Percentiles rank a stretch among this genome's conserved stretches.
These are phyloP conservation scores for Ophiostoma ips DNA, from an alignment of 2,329 filamentous ascomycete genomes.

Conservation along the genomic window DNA sequence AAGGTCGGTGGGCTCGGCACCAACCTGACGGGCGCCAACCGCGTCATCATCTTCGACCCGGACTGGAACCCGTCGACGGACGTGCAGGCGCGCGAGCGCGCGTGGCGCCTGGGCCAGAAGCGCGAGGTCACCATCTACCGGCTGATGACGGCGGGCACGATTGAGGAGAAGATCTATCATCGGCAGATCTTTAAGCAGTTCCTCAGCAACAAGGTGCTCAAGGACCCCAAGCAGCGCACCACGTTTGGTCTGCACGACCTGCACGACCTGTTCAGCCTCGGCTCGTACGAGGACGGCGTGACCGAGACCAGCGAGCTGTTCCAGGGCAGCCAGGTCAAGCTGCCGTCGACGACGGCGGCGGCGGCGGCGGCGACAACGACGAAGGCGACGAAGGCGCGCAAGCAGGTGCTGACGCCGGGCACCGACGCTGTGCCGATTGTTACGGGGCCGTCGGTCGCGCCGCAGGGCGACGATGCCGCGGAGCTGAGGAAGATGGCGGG, in stretches of 20 bases:
- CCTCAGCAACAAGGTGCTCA: constrained; percentile 87
- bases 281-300: constrained; percentile 49
- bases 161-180: constrained; percentile 98
- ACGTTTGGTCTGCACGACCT: constrained; percentile 82
- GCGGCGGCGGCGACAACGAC: too few relatives aligned
- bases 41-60: constrained; percentile 96
- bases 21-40: constrained; percentile 86
- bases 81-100: constrained; percentile 83
- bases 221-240: constrained; percentile 84
- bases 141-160: constrained; percentile 94
- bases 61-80: constrained; percentile 99
- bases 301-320: constrained; percentile 82
- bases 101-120: constrained; percentile 92
- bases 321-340: constrained; percentile 67
- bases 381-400: too few relatives aligned
- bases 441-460: neutral
- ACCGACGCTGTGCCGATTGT: constrained; percentile 13
- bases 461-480: constrained; percentile 5
- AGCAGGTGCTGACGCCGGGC: constrained; percentile 19
- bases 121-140: constrained; percentile 91
- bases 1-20: constrained; percentile 90
- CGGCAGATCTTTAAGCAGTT: constrained; percentile 98
- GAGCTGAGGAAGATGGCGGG: constrained; percentile 31
- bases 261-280: constrained; percentile 80
- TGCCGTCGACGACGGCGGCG: constrained; percentile 11